These are phyloP conservation scores for Lactarius hengduanensis DNA, from an alignment of 768 basidiomycete genomes.

Conservation along the genomic window DNA sequence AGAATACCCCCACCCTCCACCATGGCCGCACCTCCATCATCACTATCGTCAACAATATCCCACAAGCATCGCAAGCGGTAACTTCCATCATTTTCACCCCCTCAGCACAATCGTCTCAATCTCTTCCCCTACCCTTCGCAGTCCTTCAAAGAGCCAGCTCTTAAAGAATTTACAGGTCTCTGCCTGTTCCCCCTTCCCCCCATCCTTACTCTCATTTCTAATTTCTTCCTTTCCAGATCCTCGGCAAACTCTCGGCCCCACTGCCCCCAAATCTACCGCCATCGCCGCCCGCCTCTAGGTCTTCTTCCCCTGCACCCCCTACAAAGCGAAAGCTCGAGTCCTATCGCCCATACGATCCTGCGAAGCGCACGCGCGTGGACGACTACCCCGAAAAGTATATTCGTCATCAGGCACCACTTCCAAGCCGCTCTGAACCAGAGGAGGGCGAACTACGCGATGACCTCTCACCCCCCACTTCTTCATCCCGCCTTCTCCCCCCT, in stretches of 20 bases:
- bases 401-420: slow-evolving; percentile 31
- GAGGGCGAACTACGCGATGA: slow-evolving; percentile 51
- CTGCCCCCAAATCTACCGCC: slow-evolving; percentile 47
- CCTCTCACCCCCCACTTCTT: slow-evolving; percentile 19
- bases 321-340: slow-evolving; percentile 41
- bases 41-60: slow-evolving; percentile 10
- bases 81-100: slow-evolving; percentile 13
- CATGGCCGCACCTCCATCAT: not conserved
- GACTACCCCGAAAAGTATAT: slow-evolving; percentile 34
- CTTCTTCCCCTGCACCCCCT: slow-evolving; percentile 41
- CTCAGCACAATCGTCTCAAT: slow-evolving; percentile 20
- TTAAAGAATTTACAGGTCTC: slow-evolving; percentile 42
- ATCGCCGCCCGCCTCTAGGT: slow-evolving; percentile 46
- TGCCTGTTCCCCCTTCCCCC: slow-evolving; percentile 7
- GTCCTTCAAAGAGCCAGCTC: slow-evolving; percentile 36
- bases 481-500: slow-evolving; percentile 28
- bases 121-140: slow-evolving; percentile 27
- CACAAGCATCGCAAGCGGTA: slow-evolving; percentile 27
- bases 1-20: slow-evolving; percentile 14
- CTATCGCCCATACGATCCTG: slow-evolving; percentile 26
- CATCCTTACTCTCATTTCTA: slow-evolving; percentile 22
- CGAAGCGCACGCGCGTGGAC: slow-evolving; percentile 33
- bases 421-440: slow-evolving; percentile 43
- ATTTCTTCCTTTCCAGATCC: slow-evolving; percentile 37
- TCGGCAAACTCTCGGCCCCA: slow-evolving; percentile 40